Base-by-base conservation (phyloP, 2,329 filamentous ascomycete genomes). In the Talaromyces sp. region DNA sequence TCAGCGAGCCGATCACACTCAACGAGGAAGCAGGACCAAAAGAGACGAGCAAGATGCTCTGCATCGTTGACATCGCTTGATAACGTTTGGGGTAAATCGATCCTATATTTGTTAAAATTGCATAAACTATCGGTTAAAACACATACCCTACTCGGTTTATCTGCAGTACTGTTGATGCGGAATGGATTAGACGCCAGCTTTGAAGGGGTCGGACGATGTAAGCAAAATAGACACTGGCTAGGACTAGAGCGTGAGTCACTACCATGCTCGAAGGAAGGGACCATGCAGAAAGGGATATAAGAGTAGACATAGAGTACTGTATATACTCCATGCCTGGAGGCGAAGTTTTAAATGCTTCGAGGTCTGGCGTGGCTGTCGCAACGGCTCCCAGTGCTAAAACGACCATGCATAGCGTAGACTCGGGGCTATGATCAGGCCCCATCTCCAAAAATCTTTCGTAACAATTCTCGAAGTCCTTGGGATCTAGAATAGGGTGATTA, bases 181-280 rank as follows among this genome's bases (percentile, higher is more conserved):
- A 68, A 53, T 73, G 65, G 30, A 74, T 73, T n/a, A 74, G 61
- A 27, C 68, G 63, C 73, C 72, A 75, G 56, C 72, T 74, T 28
- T 75, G 72, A 31, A 74, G 60, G 4, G 73, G 72, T 9, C 70
- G 67, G 2, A 70, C 70, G 33, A 74, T 69, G 50, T 72, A 73
- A 0, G 72, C 71, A 65, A 73, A 74, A 58, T 74, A 75, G 2
- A 74, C 61, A 34, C 72, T 73, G 0, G 70, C 73, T 4, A 75
- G 64, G 4, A 74, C 70, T 7, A 74, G 59, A 4, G 71, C 67
- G 56, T 75, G 70, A 40, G 44, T 31, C 10, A 44, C 44, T 16
- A 52, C 23, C 44, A 59, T 59, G 12, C 23, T 59, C 18, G 57
- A 52, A 6, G 57, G 27, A 16, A 59, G 44, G 44, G 57, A 59